Evolutionary conservation across 176 grass and related monocot genomes (phyloP).

Genomic region (Zoysia japonica): DNA sequence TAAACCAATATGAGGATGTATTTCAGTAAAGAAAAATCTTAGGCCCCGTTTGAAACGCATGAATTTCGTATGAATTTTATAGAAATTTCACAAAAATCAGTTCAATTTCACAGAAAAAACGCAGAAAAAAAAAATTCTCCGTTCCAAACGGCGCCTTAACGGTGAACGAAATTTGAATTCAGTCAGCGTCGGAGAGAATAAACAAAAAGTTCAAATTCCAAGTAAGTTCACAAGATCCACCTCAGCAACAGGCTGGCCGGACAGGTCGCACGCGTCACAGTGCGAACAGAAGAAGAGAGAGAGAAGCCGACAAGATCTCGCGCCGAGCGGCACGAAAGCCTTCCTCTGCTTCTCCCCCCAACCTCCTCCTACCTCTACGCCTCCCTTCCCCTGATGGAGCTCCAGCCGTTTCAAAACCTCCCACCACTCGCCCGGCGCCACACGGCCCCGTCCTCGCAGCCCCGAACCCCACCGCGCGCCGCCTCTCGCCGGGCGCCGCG

Average conservation of each 20-base stretch:
- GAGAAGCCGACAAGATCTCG: constrained; percentile 40
- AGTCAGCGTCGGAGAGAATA: constrained; percentile 19
- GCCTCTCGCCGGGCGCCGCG: constrained; percentile 5
- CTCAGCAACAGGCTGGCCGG: constrained; percentile 47
- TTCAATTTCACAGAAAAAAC: too few species aligned
- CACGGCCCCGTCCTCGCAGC: constrained; percentile 13
- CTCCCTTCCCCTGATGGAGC: constrained; percentile 39
- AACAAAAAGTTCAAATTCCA: not conserved
- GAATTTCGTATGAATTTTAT: not conserved
- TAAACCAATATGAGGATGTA: too few species aligned
- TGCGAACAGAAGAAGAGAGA: constrained; percentile 7
- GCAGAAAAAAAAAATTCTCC: too few species aligned
- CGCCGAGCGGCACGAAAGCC: constrained; percentile 29
- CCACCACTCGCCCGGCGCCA: not conserved
- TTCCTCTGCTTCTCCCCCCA: not conserved
- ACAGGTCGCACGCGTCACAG: constrained; percentile 25
- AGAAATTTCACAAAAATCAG: too few species aligned
- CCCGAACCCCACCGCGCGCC: not conserved
- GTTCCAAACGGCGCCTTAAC: not conserved
- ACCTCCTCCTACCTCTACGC: not conserved
- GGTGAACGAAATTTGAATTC: not conserved
- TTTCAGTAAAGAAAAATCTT: too few species aligned
- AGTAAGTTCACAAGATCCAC: constrained; percentile 23
- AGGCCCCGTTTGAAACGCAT: not conserved
- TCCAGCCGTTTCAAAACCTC: constrained; percentile 47